Evolutionary conservation across 371 early-diverging fungal species (phyloP).

Genomic region (Choanephora cucurbitarum): DNA sequence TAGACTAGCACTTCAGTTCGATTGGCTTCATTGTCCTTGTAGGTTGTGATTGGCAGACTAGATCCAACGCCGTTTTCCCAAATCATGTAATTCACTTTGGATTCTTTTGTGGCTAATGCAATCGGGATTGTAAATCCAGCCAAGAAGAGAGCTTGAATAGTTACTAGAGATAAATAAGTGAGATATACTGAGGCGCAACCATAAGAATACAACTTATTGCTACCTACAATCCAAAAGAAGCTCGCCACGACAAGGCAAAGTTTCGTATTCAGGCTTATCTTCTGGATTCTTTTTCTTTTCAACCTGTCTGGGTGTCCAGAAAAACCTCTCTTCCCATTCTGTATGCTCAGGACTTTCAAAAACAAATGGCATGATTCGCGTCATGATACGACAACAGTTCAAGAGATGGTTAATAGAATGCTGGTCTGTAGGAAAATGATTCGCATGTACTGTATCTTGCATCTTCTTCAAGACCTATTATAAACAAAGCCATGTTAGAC

Average conservation of each 20-base stretch:
- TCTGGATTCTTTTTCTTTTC: constrained; percentile 19
- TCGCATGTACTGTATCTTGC: constrained; percentile 50
- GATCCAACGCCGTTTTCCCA: constrained; percentile 84
- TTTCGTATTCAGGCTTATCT: constrained; percentile 31
- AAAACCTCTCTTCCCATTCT: constrained; percentile 66
- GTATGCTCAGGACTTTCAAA: constrained; percentile 66
- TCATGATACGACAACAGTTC: constrained; percentile 82
- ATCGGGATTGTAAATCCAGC: constrained; percentile 80
- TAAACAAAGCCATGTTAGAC: no score
- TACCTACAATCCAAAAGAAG: constrained; percentile 33
- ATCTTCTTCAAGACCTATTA: constrained; percentile 63
- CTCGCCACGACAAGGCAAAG: constrained; percentile 37
- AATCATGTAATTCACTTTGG: constrained; percentile 69
- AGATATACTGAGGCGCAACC: not conserved
- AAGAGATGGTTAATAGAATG: constrained; percentile 62
- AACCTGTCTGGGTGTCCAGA: constrained; percentile 65
- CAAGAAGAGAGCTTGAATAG: constrained; percentile 62
- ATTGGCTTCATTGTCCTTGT: constrained; percentile 67
- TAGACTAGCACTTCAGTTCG: constrained; percentile 78
- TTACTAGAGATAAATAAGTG: constrained; percentile 23
- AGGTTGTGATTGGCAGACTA: constrained; percentile 65
- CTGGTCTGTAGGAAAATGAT: constrained; percentile 55
- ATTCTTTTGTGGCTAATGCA: constrained; percentile 49
- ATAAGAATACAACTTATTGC: not conserved
- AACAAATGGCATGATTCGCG: constrained; percentile 80